phyloP scores from a whole-genome alignment of 331 rosid species.

The Cydonia oblonga region DNA sequence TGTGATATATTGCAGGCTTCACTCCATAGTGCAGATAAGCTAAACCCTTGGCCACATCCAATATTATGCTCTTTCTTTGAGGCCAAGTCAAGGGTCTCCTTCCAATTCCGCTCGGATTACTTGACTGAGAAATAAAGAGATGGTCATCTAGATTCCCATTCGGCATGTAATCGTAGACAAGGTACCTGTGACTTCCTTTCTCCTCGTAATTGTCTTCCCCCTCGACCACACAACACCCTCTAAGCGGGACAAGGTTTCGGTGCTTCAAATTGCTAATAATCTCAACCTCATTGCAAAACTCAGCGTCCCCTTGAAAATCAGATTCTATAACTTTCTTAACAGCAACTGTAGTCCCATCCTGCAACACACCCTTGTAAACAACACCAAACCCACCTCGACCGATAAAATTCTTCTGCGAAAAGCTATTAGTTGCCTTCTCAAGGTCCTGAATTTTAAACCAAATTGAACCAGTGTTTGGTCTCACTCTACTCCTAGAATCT shows the following conservation, averaged over 20 bases:
- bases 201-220: constrained; percentile 30
- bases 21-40: constrained; percentile 82
- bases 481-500: constrained; percentile 39
- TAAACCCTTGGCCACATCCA: constrained; percentile 79
- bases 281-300: constrained; percentile 77
- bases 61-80: constrained; percentile 61
- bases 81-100: constrained; percentile 66
- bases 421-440: constrained; percentile 57
- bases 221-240: constrained; percentile 84
- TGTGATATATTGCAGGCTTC: constrained; percentile 69
- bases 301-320: constrained; percentile 55
- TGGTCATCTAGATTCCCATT: constrained; percentile 71
- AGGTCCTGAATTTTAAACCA: constrained; percentile 79
- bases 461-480: constrained; percentile 58
- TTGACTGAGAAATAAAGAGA: constrained; percentile 28
- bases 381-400: constrained; percentile 84
- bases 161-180: constrained; percentile 82
- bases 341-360: constrained; percentile 55
- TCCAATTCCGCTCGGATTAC: constrained; percentile 13
- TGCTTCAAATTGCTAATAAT: constrained; percentile 80
- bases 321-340: constrained; percentile 69
- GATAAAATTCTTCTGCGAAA: constrained; percentile 60
- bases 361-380: constrained; percentile 61
- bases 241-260: constrained; percentile 65
- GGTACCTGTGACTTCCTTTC: constrained; percentile 46